Conservation (phyloP, 1,284 basidiomycete species). For the Leccinum ambiguum region DNA sequence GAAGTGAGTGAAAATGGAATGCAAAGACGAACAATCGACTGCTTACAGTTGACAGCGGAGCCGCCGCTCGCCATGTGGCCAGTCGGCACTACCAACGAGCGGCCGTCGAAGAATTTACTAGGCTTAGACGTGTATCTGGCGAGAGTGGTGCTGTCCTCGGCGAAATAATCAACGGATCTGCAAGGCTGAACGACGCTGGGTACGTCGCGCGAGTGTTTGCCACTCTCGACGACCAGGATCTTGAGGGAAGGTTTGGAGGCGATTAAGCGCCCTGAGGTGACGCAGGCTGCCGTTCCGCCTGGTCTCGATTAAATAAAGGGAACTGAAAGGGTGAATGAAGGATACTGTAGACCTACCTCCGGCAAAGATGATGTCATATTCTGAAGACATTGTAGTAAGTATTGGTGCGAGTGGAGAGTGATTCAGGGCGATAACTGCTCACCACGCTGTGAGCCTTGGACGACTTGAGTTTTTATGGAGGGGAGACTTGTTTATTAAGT, state of each 20-base stretch:
- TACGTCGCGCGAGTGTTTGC: slow-evolving; percentile 6
- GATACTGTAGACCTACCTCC: slow-evolving; percentile 36
- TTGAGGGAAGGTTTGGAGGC: slow-evolving; percentile 20
- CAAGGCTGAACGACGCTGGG: slow-evolving; percentile 10
- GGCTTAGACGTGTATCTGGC: slow-evolving; percentile 5
- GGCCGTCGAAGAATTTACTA: slow-evolving; percentile 9
- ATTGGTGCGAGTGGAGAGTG: background rate
- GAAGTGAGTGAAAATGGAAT: background rate
- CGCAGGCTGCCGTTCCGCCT: slow-evolving; percentile 26
- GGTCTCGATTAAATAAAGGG: background rate
- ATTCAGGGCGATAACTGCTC: background rate
- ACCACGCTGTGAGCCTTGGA: background rate
- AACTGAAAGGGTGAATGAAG: background rate
- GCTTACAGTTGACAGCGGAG: slow-evolving; percentile 12
- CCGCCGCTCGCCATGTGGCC: slow-evolving; percentile 10
- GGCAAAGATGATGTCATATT: slow-evolving; percentile 49
- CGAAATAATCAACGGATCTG: slow-evolving; percentile 6
- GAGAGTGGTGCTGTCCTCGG: slow-evolving; percentile 4
- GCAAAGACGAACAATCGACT: no score
- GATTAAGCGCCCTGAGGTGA: slow-evolving; percentile 20
- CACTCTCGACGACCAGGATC: slow-evolving; percentile 11
- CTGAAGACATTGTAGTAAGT: slow-evolving; percentile 7
- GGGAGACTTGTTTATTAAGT: background rate
- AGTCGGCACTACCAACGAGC: slow-evolving; percentile 4
- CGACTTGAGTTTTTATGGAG: background rate